phyloP scores from a whole-genome alignment of 768 basidiomycete genomes.

The Auriscalpium vulgare region DNA sequence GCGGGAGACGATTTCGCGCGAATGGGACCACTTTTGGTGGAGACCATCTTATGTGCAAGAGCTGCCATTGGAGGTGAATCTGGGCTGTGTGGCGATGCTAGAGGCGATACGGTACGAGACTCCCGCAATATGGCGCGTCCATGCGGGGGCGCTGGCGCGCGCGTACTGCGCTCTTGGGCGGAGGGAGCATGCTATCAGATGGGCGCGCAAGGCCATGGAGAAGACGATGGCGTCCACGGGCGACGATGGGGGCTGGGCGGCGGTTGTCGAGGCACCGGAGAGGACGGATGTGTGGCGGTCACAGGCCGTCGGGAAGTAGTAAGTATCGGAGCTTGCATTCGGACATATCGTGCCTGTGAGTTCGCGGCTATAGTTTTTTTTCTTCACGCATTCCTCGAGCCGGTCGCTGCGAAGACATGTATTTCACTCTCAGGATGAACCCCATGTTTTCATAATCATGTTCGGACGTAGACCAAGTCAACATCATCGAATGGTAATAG shows the following conservation, averaged over 20 bases:
- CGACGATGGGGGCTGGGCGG: slow-evolving; percentile 8
- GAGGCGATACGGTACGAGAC: slow-evolving; percentile 1
- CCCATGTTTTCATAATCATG: no score
- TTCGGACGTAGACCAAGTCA: no score
- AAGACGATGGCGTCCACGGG: slow-evolving; percentile 5
- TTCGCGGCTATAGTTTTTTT: no score
- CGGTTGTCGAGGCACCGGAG: slow-evolving; percentile 5
- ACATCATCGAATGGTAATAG: no score
- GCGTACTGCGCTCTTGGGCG: slow-evolving; percentile 1
- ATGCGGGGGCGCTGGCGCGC: slow-evolving; percentile 1
- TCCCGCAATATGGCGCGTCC: slow-evolving; percentile 4
- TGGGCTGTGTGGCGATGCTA: background rate
- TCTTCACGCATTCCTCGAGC: no score
- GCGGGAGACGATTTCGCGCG: slow-evolving; percentile 7
- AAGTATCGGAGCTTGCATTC: no score
- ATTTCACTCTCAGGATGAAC: no score
- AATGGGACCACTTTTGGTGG: background rate
- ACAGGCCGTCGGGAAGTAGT: no score
- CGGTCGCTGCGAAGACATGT: no score
- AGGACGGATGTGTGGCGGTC: background rate
- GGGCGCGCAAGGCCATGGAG: slow-evolving; percentile 7
- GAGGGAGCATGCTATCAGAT: slow-evolving; percentile 1
- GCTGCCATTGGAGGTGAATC: background rate
- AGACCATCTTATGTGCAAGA: background rate
- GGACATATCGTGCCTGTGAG: no score